A percentile compares a stretch with the other conserved stretches of the same genome.
Evolutionary conservation across 148 eudicot species (phyloP).

Genomic region (Heliosperma pusillum): DNA sequence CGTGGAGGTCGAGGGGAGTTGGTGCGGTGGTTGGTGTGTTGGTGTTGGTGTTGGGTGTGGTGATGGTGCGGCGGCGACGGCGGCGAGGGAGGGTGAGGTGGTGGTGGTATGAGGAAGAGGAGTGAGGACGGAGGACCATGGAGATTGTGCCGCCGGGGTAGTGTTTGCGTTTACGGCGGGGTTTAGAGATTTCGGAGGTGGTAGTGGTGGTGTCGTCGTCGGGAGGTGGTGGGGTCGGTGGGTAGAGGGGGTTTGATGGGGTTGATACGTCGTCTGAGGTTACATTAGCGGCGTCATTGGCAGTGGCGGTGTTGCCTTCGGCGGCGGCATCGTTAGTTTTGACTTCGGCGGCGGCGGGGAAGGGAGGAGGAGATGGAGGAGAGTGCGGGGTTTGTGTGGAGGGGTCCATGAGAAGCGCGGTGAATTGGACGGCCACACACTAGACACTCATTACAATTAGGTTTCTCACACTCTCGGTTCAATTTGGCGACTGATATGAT

Average conservation of each 20-base stretch:
- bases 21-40: constrained; percentile 36
- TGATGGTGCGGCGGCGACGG: constrained; percentile 41
- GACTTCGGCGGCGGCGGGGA: not conserved
- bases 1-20: constrained; percentile 48
- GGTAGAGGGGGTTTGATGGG: constrained; percentile 31
- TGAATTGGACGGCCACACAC: not conserved
- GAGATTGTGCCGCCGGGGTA: constrained; percentile 63
- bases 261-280: constrained; percentile 37
- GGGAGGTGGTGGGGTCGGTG: constrained; percentile 15
- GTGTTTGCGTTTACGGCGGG: constrained; percentile 73
- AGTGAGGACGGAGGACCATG: constrained; percentile 56
- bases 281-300: constrained; percentile 12
- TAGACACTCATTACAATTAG: too few species aligned
- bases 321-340: not conserved
- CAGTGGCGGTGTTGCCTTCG: not conserved
- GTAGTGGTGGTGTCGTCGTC: constrained; percentile 31
- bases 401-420: not conserved
- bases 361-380: not conserved
- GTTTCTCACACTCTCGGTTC: too few species aligned
- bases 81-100: constrained; percentile 41
- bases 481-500: too few species aligned
- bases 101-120: constrained; percentile 25
- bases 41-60: constrained; percentile 24
- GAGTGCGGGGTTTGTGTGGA: not conserved
- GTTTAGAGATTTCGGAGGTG: constrained; percentile 32